phyloP scores from a whole-genome alignment of 805 yeast species.

The Metschnikowia chrysomelidarum region DNA sequence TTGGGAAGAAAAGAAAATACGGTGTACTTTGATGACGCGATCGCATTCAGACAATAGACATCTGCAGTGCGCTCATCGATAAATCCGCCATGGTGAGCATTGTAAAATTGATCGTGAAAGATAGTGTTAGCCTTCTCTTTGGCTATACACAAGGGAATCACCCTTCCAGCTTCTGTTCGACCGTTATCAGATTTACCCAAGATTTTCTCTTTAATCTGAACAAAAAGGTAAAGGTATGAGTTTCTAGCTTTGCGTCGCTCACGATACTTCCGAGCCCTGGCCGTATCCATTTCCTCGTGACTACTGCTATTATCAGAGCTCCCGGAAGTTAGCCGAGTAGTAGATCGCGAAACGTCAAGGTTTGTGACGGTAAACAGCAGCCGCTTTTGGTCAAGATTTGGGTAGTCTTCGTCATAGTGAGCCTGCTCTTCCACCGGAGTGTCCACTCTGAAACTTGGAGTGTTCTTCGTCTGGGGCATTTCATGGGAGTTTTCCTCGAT shows the following conservation, averaged over 20 bases:
- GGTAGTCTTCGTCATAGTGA: background rate
- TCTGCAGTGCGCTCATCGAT: slow-evolving; percentile 67
- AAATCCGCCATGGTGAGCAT: slow-evolving; percentile 28
- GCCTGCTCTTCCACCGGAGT: slow-evolving; percentile 2
- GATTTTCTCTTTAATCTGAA: slow-evolving; percentile 3
- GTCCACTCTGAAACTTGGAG: slow-evolving; percentile 12
- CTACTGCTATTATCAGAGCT: slow-evolving; percentile 7
- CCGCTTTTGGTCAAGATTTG: slow-evolving; percentile 4
- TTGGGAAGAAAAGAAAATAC: slow-evolving; percentile 80
- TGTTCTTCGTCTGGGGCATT: slow-evolving; percentile 2
- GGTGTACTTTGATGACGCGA: slow-evolving; percentile 87
- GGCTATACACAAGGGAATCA: slow-evolving; percentile 62
- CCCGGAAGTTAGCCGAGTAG: slow-evolving; percentile 13
- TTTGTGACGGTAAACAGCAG: slow-evolving; percentile 7
- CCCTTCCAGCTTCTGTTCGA: slow-evolving; percentile 58
- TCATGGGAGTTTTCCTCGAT: slow-evolving; percentile 12
- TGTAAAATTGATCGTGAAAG: slow-evolving; percentile 30
- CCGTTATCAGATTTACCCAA: slow-evolving; percentile 10
- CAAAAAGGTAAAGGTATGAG: slow-evolving; percentile 33
- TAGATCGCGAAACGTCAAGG: slow-evolving; percentile 10
- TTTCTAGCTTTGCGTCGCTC: slow-evolving; percentile 13
- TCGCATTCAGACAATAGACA: slow-evolving; percentile 63
- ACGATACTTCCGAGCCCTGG: slow-evolving; percentile 6
- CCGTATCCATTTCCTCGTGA: slow-evolving; percentile 3
- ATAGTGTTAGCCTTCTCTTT: slow-evolving; percentile 31